These are phyloP conservation scores for Adenanthera pavonina DNA, from an alignment of 306 rosid species.

Conservation along the genomic window DNA sequence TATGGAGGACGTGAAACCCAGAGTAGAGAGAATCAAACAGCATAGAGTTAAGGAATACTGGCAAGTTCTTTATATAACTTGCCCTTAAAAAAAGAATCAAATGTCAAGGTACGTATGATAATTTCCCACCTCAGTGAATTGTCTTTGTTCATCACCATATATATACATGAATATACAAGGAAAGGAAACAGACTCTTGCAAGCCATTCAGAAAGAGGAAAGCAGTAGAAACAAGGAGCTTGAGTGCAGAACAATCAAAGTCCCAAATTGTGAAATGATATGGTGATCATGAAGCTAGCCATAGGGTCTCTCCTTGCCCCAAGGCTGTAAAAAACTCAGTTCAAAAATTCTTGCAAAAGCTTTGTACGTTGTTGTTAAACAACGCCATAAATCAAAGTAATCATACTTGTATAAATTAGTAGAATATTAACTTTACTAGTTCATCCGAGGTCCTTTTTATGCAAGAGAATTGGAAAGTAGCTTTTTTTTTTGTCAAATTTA, in stretches of 20 bases:
- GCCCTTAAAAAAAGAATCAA: neutral
- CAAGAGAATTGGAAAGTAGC: too few relatives aligned
- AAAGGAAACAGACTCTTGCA: neutral
- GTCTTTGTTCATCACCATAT: neutral
- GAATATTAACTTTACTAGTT: too few relatives aligned
- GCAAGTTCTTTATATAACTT: neutral
- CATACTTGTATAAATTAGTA: too few relatives aligned
- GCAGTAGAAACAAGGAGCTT: neutral
- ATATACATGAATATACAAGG: neutral
- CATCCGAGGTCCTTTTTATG: too few relatives aligned
- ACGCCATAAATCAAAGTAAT: too few relatives aligned
- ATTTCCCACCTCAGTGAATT: neutral
- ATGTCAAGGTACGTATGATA: neutral
- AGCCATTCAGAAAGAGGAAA: slow-evolving; percentile 1
- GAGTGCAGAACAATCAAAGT: neutral
- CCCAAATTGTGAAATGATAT: neutral
- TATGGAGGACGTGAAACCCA: neutral
- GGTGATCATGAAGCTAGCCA: neutral
- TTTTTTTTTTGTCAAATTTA: too few relatives aligned
- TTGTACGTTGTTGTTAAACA: too few relatives aligned
- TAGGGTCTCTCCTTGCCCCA: neutral
- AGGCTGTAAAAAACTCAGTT: neutral
- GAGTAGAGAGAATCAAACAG: neutral
- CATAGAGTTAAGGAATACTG: neutral
- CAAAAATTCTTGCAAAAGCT: too few relatives aligned